phyloP scores from a whole-genome alignment of 345 rosid species.

The Limnanthes douglasii region DNA sequence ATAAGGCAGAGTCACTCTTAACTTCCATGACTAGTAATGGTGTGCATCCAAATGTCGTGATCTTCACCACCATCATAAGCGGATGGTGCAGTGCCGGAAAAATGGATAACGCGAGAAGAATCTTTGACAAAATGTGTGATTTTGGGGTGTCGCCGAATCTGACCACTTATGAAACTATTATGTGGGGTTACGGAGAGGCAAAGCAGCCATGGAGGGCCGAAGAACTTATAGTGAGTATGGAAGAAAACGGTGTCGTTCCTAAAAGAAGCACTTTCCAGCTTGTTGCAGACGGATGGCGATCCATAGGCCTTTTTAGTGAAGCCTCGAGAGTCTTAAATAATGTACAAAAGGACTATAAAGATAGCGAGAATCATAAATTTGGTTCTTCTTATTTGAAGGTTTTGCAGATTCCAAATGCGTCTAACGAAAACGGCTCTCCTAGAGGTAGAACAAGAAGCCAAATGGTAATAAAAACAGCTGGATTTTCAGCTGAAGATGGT shows the following conservation, averaged over 20 bases:
- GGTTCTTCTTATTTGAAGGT: constrained; percentile 14
- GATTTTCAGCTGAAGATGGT: constrained; percentile 9
- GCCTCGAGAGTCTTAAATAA: constrained; percentile 28
- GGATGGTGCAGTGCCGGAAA: constrained; percentile 74
- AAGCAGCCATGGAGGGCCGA: constrained; percentile 80
- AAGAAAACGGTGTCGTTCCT: constrained; percentile 40
- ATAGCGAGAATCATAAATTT: constrained; percentile 10
- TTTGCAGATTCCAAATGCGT: constrained; percentile 15
- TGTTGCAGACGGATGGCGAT: constrained; percentile 65
- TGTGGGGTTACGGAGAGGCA: constrained; percentile 85
- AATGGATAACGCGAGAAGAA: constrained; percentile 52
- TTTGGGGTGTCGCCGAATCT: constrained; percentile 41
- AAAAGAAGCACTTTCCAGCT: constrained; percentile 49
- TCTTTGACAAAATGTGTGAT: constrained; percentile 48
- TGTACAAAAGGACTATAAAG: constrained; percentile 8
- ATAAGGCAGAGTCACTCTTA: constrained; percentile 51
- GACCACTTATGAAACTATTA: constrained; percentile 74
- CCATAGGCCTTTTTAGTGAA: constrained; percentile 46
- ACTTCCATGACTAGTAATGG: constrained; percentile 36
- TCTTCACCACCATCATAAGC: constrained; percentile 66
- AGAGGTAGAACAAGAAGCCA: constrained; percentile 15
- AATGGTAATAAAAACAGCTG: constrained; percentile 9
- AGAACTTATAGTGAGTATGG: constrained; percentile 51
- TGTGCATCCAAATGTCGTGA: constrained; percentile 65
- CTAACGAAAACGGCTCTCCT: constrained; percentile 15